Evolutionary conservation across 2,329 filamentous ascomycete genomes (phyloP), one percentile per base, ranked within the genome.

Genomic region (Hyphodiscus sp.): DNA sequence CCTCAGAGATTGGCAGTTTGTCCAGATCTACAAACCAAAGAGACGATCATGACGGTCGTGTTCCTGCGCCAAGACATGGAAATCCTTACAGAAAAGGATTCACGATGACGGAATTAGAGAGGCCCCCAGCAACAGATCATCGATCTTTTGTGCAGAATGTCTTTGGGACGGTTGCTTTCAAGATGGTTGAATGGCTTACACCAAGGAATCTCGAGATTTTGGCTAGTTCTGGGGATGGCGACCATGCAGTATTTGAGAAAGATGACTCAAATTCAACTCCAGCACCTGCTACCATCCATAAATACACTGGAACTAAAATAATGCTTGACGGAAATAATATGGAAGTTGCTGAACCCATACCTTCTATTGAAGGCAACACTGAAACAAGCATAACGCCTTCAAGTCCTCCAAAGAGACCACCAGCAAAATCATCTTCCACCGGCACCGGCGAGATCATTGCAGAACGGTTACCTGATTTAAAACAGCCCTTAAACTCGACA

Each of bases 181-280:
- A 83, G 62, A 86, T 86, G 81, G 63, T 87, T 2, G 83, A 87
- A 65, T 87, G 82, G 83, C 70, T 87, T n/a, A 82, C 82, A 1
- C 82, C 82, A 0, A 74, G 74, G 51, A 77, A 63, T 44, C 30
- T 68, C 41, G 59, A 63, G 9, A 42, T 52, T 18, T 45, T 64
- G 18, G 57, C 58, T 23, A 55, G 56, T 9, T 46, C 57, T 1
- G 49, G 56, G 20, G 53, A 56, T 16, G 30, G 41, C 29, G 33
- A 20, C 1, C 15, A 15, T 29, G 19, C 2, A 5, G 2, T 7
- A 38, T 16, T 10, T 4, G 19, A 13, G 8, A n/a, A 19, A 20
- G 29, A 38, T 41, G n/a, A 41, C 38, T 26, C 26, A 23, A 11
- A n/a, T 43, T 15, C 48, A 43, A 10, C 15, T 20, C 20, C 38